Percentiles rank a stretch among this genome's conserved stretches.
Evolutionary conservation across 73 alveolate genomes (phyloP).

Genomic region (Durusdinium trenchii): DNA sequence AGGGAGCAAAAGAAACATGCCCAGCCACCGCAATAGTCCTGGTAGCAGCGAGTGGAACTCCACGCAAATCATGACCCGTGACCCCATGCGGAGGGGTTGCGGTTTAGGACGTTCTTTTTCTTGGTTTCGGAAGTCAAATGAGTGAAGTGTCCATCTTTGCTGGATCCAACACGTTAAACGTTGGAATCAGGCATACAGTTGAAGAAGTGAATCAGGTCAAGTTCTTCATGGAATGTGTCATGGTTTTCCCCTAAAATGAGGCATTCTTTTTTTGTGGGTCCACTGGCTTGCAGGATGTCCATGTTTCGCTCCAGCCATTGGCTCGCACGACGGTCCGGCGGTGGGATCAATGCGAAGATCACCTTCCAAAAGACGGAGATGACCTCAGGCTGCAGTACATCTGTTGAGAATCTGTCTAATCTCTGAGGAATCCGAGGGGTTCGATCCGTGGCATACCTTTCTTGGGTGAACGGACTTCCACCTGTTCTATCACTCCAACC

Average conservation of each 20-base stretch:
- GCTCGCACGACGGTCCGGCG: constrained; percentile 14
- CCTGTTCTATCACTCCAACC: too few relatives aligned
- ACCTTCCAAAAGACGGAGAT: constrained; percentile 64
- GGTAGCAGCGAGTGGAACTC: not conserved
- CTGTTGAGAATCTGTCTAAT: too few relatives aligned
- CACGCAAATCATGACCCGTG: not conserved
- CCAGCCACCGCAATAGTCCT: constrained; percentile 72
- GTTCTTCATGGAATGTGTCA: too few relatives aligned
- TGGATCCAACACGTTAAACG: not conserved
- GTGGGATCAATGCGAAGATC: constrained; percentile 39
- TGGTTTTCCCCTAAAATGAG: too few relatives aligned
- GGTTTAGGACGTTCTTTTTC: not conserved
- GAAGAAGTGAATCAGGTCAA: too few relatives aligned
- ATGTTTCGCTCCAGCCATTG: not conserved
- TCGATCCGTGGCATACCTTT: too few relatives aligned
- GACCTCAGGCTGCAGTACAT: too few relatives aligned
- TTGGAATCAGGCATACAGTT: too few relatives aligned
- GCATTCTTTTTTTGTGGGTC: too few relatives aligned
- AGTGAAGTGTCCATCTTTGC: not conserved
- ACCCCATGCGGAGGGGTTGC: not conserved
- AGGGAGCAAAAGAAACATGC: constrained; percentile 53
- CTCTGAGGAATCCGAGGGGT: too few relatives aligned
- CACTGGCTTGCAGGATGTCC: not conserved
- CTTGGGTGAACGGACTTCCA: too few relatives aligned
- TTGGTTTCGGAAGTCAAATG: not conserved